Percentiles rank a stretch among this genome's conserved stretches.
Conservation (phyloP, 2,329 filamentous ascomycete genomes). For the Arthroderma sp. region DNA sequence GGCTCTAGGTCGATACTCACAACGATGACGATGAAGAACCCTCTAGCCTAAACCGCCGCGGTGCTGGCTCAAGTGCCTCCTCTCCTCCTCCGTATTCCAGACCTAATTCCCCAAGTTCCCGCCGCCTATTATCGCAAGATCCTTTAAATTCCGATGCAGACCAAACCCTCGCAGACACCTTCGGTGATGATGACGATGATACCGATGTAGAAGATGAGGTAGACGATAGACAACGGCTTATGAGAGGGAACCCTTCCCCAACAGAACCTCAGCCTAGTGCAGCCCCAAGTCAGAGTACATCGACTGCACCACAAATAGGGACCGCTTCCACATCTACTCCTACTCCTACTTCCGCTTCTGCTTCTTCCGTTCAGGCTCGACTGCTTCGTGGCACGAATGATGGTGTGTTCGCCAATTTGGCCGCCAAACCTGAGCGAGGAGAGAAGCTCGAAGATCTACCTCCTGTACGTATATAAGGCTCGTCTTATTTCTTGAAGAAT, state of each 20-base stretch:
- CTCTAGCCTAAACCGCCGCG: constrained; percentile 20
- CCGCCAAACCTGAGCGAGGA: constrained; percentile 71
- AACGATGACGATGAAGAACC: constrained; percentile 28
- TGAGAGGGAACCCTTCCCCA: constrained; percentile 47
- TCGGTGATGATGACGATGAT: constrained; percentile 69
- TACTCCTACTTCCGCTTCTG: background rate
- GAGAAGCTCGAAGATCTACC: constrained; percentile 81
- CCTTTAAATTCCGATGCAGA: constrained; percentile 48
- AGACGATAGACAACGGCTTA: constrained; percentile 75
- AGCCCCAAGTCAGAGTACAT: background rate
- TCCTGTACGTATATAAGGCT: constrained; percentile 52
- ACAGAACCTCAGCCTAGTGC: background rate
- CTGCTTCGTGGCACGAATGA: constrained; percentile 53
- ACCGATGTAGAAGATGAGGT: constrained; percentile 56
- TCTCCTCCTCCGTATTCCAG: constrained; percentile 59
- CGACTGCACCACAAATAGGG: background rate
- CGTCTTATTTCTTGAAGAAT: background rate
- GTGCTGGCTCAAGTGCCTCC: constrained; percentile 20
- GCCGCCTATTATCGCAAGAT: constrained; percentile 41
- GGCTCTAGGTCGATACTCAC: constrained; percentile 30
- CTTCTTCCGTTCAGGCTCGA: constrained; percentile 14
- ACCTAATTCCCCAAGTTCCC: constrained; percentile 52
- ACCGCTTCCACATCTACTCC: background rate
- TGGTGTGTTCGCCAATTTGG: constrained; percentile 91
- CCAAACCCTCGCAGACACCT: constrained; percentile 79